Base-by-base conservation (phyloP, 163 green algal species). In the Chloromonas sp. region DNA sequence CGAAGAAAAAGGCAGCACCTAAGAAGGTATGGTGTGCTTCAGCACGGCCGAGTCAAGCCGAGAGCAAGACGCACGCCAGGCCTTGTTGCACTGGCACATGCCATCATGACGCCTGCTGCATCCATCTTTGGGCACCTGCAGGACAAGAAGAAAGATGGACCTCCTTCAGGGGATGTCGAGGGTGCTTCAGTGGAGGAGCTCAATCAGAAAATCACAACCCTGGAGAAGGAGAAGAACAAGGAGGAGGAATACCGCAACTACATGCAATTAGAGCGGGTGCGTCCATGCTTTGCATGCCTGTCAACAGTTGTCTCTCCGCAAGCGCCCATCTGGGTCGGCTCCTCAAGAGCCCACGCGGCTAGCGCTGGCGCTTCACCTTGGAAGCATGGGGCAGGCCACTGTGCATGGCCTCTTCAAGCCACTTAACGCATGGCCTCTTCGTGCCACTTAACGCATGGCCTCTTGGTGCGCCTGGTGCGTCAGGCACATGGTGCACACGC, bases 181-280 rank as follows among this genome's bases (percentile, higher is more conserved):
- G 93, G 88, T 36, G 92, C 90, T 83, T 95, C 92, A 0, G 85
- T 95, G 57, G 95, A 97, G 84, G 95, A 98, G 86, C 91, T 98
- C 60, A 93, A 95, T 62, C 89, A 95, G 82, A 95, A 96, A 84
- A 94, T 98, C 81, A 81, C 82, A 0, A 93, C 88, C 3, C 87
- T 98, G 71, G 94, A 98, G 80, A 92, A 93, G 77, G 94, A 98
- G 83, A 97, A 97, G 82, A 95, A 93, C 80, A 96, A 96, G 71
- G 95, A 97, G 86, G 95, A 97, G 88, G 93, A 97, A 85, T 94
- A 95, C 85, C 86, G 95, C 15, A 98, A 97, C 89, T 97, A 97
- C 89, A 96, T 97, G 94, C 95, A 98, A 86, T 88, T 98, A 14
- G 95, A 98, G 83, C 83, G 95, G 87, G 95, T 97, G 81, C 5